Conservation (phyloP, 2,329 filamentous ascomycete species). For the Aureobasidium uvarum region DNA sequence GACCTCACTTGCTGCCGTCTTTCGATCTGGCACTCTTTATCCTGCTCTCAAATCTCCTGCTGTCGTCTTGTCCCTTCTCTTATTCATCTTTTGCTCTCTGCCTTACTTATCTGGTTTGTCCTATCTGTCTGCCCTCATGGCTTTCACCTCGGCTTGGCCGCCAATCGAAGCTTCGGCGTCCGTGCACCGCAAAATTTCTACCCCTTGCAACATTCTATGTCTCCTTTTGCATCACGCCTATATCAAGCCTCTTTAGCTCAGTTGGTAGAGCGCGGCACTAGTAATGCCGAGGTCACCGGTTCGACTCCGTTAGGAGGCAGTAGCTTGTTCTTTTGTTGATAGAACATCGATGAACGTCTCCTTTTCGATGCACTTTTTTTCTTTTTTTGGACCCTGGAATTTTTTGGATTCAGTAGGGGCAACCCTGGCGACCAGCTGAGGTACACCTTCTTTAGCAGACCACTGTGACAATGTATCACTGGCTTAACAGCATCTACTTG, state of each 20-base stretch:
- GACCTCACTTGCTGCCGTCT: background rate
- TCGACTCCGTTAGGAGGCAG: conserved; percentile 23
- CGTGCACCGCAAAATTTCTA: background rate
- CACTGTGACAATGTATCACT: too few relatives aligned
- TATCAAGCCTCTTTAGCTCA: conserved; percentile 24
- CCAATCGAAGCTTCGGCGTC: background rate
- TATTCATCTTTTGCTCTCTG: background rate
- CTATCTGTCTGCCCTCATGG: background rate
- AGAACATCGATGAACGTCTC: background rate
- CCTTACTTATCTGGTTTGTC: background rate
- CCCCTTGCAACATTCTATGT: background rate
- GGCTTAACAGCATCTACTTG: too few relatives aligned
- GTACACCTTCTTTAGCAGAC: too few relatives aligned
- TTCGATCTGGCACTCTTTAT: background rate
- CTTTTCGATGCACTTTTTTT: background rate
- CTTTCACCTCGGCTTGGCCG: background rate
- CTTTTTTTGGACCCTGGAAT: too few relatives aligned
- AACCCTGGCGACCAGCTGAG: background rate
- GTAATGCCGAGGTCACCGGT: conserved; percentile 25
- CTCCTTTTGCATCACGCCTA: background rate
- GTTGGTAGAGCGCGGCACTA: conserved; percentile 26
- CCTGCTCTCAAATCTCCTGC: too few relatives aligned
- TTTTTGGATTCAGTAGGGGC: background rate
- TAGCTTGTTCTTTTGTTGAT: background rate
- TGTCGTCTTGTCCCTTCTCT: background rate